Base-by-base conservation (phyloP, 495 filamentous ascomycete genomes). In the Neohortaea acidophila region DNA sequence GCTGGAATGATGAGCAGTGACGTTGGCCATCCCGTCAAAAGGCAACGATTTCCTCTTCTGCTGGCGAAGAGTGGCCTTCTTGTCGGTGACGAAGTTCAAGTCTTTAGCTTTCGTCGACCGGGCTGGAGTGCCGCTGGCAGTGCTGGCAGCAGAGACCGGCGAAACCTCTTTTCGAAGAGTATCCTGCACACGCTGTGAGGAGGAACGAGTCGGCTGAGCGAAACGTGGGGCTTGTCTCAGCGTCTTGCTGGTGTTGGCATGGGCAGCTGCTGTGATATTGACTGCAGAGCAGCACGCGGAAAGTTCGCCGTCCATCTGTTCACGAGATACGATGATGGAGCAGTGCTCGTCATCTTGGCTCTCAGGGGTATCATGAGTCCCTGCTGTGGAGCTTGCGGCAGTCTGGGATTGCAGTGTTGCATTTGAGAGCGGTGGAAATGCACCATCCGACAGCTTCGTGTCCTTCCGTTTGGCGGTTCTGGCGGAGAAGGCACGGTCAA, bases 41-140 rank as follows among this genome's bases (percentile, higher is more conserved):
- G 46, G 46, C 13, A 49, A 23, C 4, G 46, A 44, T 17, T 40
- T 41, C n/a, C 46, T 34, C 26, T 49, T 40, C 21, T 41, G 14
- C 4, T 24, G 21, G n/a, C 24, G 36, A 13, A 10, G 26, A 13
- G 17, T 12, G 0, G 31, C 18, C 10, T 17, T 20, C 43, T 41
- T 40, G 3, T 36, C 36, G 2, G 42, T 45, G 10, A 18, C 13
- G n/a, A 32, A 35, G 15, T 3, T 15, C 2, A 24, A 33, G 12
- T 23, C 23, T 10, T 14, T 15, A 2, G 23, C 1, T 23, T 29
- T 37, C 2, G 19, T 21, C 9, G 18, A 4, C 38, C 38, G 32
- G 1, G 20, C 19, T 11, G 33, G 21, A n/a, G 33, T 31, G 5
- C 1, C 7, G 11, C 42, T 38, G 11, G 6, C 23, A 12, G 21